Base-by-base conservation (phyloP, 768 basidiomycete species). In the Calocybe cyanea region DNA sequence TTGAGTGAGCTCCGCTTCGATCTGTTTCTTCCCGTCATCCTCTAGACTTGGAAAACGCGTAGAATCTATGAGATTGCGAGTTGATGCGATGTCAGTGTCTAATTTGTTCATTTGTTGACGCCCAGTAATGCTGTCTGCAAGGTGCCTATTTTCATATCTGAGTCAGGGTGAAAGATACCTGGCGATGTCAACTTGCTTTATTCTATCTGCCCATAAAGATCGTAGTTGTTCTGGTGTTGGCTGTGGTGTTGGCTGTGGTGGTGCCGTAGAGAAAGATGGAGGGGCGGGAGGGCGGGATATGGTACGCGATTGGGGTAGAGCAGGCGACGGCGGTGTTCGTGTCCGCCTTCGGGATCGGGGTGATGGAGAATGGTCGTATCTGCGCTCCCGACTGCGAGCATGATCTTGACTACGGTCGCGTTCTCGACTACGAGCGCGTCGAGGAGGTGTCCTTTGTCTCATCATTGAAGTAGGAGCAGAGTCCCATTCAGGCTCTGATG, bases 401-500 rank as follows among this genome's bases (percentile, higher is more conserved):
- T 32, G 9, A 32, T 32, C 31, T 32, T 32, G 31, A 32, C 31
- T 32, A 8, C n/a, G 9, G 31, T 8, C 31, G 31, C 8, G 31
- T 8, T n/a, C 34, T 35, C 14, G 14, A 20, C 19, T 41, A 39
- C 28, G 20, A 24, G 48, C 17, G 2, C 14, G 38, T 37, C 20
- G 34, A 21, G 20, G 13, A 10, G 19, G 43, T 4, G 47, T 32
- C 46, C 15, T n/a, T n/a, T n/a, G n/a, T n/a, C n/a, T 6, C 11
- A 5, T 28, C 25, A 28, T 28, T 5, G 48, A 47, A 8, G 18
- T 17, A 8, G 47, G 18, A 21, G 54, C 50, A 4, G 54, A 35
- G 31, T 36, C 17, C 64, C 64, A 68, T 23, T 39, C 35, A 7
- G 54, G 51, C 23, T 68, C 58, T 10, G 45, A 36, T 32, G 65